Evolutionary conservation across 345 rosid species (phyloP).

Genomic region (Aquilaria malaccensis): DNA sequence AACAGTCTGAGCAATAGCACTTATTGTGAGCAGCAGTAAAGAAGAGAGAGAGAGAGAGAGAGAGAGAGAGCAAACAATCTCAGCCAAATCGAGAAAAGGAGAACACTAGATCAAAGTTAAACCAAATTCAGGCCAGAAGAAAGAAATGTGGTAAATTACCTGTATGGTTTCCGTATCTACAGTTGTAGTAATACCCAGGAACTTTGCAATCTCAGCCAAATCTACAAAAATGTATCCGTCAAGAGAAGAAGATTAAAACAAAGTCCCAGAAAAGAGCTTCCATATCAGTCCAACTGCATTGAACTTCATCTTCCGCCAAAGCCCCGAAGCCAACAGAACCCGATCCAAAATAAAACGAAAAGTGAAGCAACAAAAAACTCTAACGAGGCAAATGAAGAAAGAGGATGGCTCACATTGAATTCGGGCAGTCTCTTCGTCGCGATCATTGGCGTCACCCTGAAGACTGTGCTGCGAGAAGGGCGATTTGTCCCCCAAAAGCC

Average conservation of each 20-base stretch:
- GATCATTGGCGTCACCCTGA: constrained; percentile 77
- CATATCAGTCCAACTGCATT: too few species aligned
- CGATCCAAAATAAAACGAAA: background rate
- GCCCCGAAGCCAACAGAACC: background rate
- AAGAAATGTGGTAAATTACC: constrained; percentile 23
- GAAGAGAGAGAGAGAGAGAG: too few species aligned
- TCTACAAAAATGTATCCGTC: constrained; percentile 33
- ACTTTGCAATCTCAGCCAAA: constrained; percentile 94
- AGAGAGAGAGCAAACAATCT: too few species aligned
- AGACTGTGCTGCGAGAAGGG: constrained; percentile 90
- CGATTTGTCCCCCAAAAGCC: constrained; percentile 86
- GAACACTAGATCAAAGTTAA: too few species aligned
- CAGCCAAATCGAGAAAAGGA: too few species aligned
- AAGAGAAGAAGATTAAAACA: background rate
- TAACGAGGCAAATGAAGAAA: background rate
- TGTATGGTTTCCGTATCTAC: constrained; percentile 89
- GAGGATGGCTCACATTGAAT: constrained; percentile 49
- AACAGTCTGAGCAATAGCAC: too few species aligned
- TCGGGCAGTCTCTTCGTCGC: constrained; percentile 93
- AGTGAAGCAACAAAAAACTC: constrained; percentile 6
- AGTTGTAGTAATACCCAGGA: constrained; percentile 71
- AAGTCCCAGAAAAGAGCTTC: too few species aligned
- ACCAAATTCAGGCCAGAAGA: too few species aligned
- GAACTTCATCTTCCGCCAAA: background rate
- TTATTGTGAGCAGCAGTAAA: too few species aligned